A percentile compares a stretch with the other conserved stretches of the same genome.
These are phyloP conservation scores for Hericium coralloides DNA, from an alignment of 768 basidiomycete genomes.

Conservation along the genomic window DNA sequence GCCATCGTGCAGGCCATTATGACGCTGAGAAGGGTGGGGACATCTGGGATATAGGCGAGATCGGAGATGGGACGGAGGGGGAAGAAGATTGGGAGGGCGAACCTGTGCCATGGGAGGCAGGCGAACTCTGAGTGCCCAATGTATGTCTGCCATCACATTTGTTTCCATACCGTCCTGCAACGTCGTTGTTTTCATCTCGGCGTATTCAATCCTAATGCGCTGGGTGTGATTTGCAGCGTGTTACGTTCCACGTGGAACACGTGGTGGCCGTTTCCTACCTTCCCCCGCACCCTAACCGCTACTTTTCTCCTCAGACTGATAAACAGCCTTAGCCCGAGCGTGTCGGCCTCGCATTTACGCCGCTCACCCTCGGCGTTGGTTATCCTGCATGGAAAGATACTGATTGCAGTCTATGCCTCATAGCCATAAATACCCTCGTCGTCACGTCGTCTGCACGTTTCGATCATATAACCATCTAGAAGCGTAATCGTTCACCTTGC, in stretches of 20 bases:
- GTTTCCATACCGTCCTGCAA: slow-evolving; percentile 3
- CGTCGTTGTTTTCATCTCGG: slow-evolving; percentile 5
- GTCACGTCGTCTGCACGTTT: background rate
- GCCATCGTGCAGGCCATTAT: slow-evolving; percentile 44
- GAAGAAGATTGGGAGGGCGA: slow-evolving; percentile 65
- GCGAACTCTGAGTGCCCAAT: slow-evolving; percentile 43
- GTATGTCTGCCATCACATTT: slow-evolving; percentile 21
- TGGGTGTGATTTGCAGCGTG: background rate
- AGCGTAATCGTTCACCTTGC: background rate
- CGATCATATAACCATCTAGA: background rate
- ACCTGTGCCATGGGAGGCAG: slow-evolving; percentile 74
- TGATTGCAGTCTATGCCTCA: background rate
- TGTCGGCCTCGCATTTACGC: slow-evolving; percentile 1
- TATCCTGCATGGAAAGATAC: slow-evolving; percentile 3
- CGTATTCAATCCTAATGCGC: background rate
- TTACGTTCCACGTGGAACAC: slow-evolving; percentile 12
- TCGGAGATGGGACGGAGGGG: slow-evolving; percentile 26
- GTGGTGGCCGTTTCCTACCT: slow-evolving; percentile 1
- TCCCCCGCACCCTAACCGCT: background rate
- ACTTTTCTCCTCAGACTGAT: slow-evolving; percentile 1
- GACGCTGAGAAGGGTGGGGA: slow-evolving; percentile 59
- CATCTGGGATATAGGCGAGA: slow-evolving; percentile 72
- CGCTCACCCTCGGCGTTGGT: background rate
- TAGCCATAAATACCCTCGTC: background rate
- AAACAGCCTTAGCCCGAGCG: slow-evolving; percentile 7